Conservation (phyloP, 2,329 filamentous ascomycete species). For the Phoma sp. region DNA sequence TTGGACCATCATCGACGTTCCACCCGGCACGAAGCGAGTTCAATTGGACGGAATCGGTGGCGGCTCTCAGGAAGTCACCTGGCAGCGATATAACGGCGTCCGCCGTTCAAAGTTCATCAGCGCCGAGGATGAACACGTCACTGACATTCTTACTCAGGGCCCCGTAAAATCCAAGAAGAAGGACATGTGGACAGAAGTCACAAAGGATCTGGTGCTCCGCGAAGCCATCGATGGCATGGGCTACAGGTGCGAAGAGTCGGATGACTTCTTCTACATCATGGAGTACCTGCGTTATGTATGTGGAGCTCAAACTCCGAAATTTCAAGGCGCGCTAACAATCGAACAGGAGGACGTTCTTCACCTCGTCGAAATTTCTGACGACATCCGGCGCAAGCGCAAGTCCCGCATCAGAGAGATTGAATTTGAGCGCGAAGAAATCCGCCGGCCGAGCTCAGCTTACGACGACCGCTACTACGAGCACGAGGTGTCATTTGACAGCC, state of each 20-base stretch:
- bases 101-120: slow-evolving; percentile 75
- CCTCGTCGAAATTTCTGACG: slow-evolving; percentile 81
- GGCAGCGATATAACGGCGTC: slow-evolving; percentile 80
- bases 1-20: slow-evolving; percentile 85
- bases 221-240: slow-evolving; percentile 86
- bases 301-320: slow-evolving; percentile 27
- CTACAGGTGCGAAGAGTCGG: slow-evolving; percentile 90
- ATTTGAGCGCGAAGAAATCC: slow-evolving; percentile 64
- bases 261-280: slow-evolving; percentile 90
- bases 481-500: slow-evolving; percentile 69
- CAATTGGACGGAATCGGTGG: slow-evolving; percentile 80
- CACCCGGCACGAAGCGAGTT: slow-evolving; percentile 82
- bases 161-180: slow-evolving; percentile 47
- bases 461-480: slow-evolving; percentile 72
- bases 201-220: slow-evolving; percentile 84
- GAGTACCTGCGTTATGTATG: slow-evolving; percentile 87
- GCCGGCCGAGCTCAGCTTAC: slow-evolving; percentile 58
- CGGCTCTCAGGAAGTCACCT: slow-evolving; percentile 76
- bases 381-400: slow-evolving; percentile 73
- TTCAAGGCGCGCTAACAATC: slow-evolving; percentile 16
- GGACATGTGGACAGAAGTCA: slow-evolving; percentile 93
- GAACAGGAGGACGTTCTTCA: slow-evolving; percentile 82
- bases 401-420: slow-evolving; percentile 66
- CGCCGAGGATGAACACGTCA: slow-evolving; percentile 63
- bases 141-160: slow-evolving; percentile 49